Evolutionary conservation across 2,329 filamentous ascomycete species (phyloP), one percentile per base, ranked within the genome.

Genomic region (Fusarium sublunatum): DNA sequence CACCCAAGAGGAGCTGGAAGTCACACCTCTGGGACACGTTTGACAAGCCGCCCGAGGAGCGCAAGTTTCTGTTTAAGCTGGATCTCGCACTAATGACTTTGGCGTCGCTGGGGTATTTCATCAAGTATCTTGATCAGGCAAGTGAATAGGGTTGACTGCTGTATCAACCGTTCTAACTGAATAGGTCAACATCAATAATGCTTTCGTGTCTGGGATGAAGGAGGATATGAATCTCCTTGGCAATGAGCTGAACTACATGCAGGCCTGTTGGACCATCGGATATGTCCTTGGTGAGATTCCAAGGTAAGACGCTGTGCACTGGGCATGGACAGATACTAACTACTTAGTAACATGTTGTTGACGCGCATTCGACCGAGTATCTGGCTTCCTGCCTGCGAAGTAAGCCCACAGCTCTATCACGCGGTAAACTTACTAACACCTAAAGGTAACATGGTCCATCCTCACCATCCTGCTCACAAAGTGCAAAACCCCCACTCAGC

Each of bases 251-350:
- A 86, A 87, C 58, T 83, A 86, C 26, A 73, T 80, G 68, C 72
- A 74, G 53, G 81, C 84, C 0, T 81, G 79, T 28, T 89, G 85
- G 81, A 88, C 83, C 0, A 77, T 85, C 0, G 87, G 87, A 26
- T 89, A 88, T 63, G 81, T 86, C 0, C 74, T 88, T 68, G 76
- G 77, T 0, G 74, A 79, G 32, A 72, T 75, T 32, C 75, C 77
- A 2, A 73, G 69, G 71, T 69, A 57, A 19, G 44, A 10, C 3
- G 1, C 4, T 3, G 2, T 13, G 0, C 10, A 1, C 10, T 11
- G 3, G 6, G 4, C 11, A 2, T 2, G 4, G 19, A 19, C 5
- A 5, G 11, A 34, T 7, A 13, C 43, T 67, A 2, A 67, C 13
- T 3, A 5, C 1, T 12, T 1, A 73, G 72, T 12, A 74, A 73